Evolutionary conservation across 768 basidiomycete species (phyloP), one percentile per base, ranked within the genome.

Genomic region (Pleurotus djamor): DNA sequence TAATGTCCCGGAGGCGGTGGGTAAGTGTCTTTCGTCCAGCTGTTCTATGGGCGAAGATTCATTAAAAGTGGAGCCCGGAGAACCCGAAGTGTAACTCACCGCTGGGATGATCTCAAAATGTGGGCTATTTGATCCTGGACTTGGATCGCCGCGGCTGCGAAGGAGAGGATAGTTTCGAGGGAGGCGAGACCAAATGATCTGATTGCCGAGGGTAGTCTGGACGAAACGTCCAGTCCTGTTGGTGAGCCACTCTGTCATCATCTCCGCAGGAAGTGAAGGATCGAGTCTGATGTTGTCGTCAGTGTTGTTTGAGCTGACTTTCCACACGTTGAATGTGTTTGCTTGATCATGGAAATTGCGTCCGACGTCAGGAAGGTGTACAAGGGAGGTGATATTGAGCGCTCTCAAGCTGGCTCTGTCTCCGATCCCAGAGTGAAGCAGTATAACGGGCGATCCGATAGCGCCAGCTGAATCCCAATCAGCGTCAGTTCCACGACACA

Each of bases 71-170:
- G 16, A 36, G 34, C 5, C 34, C 28, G 4, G 37, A n/a, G 10
- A n/a, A n/a, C 9, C 16, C 10, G 49, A 50, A 33, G 16, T 13
- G 17, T 10, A 10, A 50, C 12, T 41, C 60, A 79, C 77, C 36
- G 58, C 59, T 34, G 75, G 67, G 3, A 72, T 59, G 4, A 75
- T 57, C 59, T 79, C 77, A 44, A 65, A 69, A 59, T 80, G 76
- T 1, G 76, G 62, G 0, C 74, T 59, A n/a, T 66, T 66, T 9
- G 71, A 69, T 0, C 79, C 78, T 34, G 74, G 62, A 3, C 74
- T 61, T 28, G 78, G 77, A 60, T 79, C 77, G 3, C 62, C 58
- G 28, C 65, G 64, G 10, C 57, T 62, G 12, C 71, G 45, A 51
- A 74, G 69, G 33, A 77, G 66, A 4, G 71, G 51, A 2, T 71